Evolutionary conservation across 1,139 yeast genomes (phyloP).

Genomic region (Pichia kudriavzevii): DNA sequence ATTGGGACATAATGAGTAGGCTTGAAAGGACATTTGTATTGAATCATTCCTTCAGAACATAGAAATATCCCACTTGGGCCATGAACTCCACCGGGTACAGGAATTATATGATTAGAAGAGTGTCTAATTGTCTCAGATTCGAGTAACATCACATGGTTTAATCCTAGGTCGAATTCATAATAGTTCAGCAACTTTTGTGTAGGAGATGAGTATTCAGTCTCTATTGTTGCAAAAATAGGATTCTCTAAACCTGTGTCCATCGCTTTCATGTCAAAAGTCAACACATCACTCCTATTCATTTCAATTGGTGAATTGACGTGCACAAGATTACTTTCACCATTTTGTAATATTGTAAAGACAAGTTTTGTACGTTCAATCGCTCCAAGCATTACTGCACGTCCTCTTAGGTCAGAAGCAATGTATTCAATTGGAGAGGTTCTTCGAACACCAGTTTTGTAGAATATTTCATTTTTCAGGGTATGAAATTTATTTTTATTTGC

Average conservation of each 20-base stretch:
- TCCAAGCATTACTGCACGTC: slow-evolving; percentile 61
- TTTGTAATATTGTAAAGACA: slow-evolving; percentile 50
- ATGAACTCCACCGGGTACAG: slow-evolving; percentile 43
- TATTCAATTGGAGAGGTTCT: slow-evolving; percentile 72
- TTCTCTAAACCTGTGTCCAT: slow-evolving; percentile 74
- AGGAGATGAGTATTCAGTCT: slow-evolving; percentile 42
- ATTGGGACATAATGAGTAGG: slow-evolving; percentile 38
- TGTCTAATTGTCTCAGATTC: slow-evolving; percentile 36
- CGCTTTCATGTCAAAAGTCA: slow-evolving; percentile 53
- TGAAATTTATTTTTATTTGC: slow-evolving; percentile 35
- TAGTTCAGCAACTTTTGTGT: slow-evolving; percentile 36
- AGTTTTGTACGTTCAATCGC: slow-evolving; percentile 70
- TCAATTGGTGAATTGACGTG: slow-evolving; percentile 70
- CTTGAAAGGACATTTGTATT: slow-evolving; percentile 35
- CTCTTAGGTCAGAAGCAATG: slow-evolving; percentile 64
- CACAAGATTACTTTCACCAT: slow-evolving; percentile 22
- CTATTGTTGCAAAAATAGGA: slow-evolving; percentile 78
- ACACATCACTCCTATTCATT: slow-evolving; percentile 41
- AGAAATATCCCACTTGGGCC: slow-evolving; percentile 59
- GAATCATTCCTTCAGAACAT: slow-evolving; percentile 39
- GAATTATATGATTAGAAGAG: slow-evolving; percentile 36
- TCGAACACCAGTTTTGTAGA: slow-evolving; percentile 67
- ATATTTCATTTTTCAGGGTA: slow-evolving; percentile 56
- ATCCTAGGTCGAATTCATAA: slow-evolving; percentile 80
- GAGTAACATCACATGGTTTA: slow-evolving; percentile 61